Conservation (phyloP, 208 protist species). For the Perkinsela sp. region DNA sequence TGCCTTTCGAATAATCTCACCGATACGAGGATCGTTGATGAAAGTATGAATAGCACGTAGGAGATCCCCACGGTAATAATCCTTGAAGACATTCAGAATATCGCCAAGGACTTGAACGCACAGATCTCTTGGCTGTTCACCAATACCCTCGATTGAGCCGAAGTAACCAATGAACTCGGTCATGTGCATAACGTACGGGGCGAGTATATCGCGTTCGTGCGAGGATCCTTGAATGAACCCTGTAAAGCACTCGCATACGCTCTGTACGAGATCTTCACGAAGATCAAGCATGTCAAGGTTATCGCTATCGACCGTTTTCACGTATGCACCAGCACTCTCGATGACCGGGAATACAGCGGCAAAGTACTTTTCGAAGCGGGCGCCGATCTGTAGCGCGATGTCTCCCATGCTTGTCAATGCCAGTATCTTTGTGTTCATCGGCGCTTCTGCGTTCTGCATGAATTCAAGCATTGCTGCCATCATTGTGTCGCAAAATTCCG, state of each 20-base stretch:
- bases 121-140: not conserved
- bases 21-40: not conserved
- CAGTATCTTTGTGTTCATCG: conserved; percentile 70
- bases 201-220: conserved; percentile 10
- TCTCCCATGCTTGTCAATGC: conserved; percentile 77
- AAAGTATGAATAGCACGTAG: not conserved
- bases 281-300: conserved; percentile 40
- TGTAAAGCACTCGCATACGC: conserved; percentile 26
- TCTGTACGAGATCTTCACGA: conserved; percentile 40
- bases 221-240: conserved; percentile 39
- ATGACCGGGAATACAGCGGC: conserved; percentile 37
- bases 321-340: conserved; percentile 24
- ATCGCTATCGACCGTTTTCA: conserved; percentile 19
- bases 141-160: not conserved
- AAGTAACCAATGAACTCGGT: conserved; percentile 12
- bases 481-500: conserved; percentile 32
- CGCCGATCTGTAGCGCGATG: conserved; percentile 67
- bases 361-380: conserved; percentile 59
- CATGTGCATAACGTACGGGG: conserved; percentile 27
- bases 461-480: conserved; percentile 47
- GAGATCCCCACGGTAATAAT: not conserved
- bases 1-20: not conserved
- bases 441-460: conserved; percentile 27
- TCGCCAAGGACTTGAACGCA: not conserved
- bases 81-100: not conserved